Base-by-base conservation (phyloP, 805 yeast species). In the Saturnispora hagleri region DNA sequence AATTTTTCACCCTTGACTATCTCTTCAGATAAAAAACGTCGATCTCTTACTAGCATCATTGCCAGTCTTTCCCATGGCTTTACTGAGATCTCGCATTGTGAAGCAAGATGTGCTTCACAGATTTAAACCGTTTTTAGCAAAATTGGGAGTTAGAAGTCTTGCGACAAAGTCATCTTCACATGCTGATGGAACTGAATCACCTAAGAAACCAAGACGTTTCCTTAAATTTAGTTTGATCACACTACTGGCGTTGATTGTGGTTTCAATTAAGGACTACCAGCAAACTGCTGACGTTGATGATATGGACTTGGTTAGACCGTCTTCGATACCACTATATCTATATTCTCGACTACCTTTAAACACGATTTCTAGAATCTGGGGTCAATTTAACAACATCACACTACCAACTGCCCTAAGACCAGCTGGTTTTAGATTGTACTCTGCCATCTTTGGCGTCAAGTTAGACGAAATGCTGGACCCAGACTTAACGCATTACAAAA, bases 331-430 rank as follows among this genome's bases (percentile, higher is more conserved):
- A 42, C 78, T 91, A 52, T 90, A 88, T 62, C 84, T 93, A 31
- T 93, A 93, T 68, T 81, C 89, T 3, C 83, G 97, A 2, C 73
- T 93, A 46, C 99, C 99, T 1, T 75, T 93, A 64, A 89, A 90
- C 63, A 86, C 96, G 1, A 73, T 89, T 34, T 89, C 97, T 0
- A 78, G 99, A 55, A 69, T 91, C 44, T 93, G 99, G 99, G 99
- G 99, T 33, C 81, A 80, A 60, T 77, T 93, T 53, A 93, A 93
- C 64, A 82, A 82, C 51, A 75, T 90, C 44, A 83, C 81, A 45
- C 73, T 93, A 56, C 99, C 99, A 0, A 75, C 82, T 26, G 89
- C 97, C 95, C 61, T 91, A 54, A 77, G 99, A 60, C 80, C 76
- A 10, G 93, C 95, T 20, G 82, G 96, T 7, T 93, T 75, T 69